A percentile compares a stretch with the other conserved stretches of the same genome.
These are phyloP conservation scores for Yueomyces sinensis DNA, from an alignment of 805 yeast genomes.

Conservation along the genomic window DNA sequence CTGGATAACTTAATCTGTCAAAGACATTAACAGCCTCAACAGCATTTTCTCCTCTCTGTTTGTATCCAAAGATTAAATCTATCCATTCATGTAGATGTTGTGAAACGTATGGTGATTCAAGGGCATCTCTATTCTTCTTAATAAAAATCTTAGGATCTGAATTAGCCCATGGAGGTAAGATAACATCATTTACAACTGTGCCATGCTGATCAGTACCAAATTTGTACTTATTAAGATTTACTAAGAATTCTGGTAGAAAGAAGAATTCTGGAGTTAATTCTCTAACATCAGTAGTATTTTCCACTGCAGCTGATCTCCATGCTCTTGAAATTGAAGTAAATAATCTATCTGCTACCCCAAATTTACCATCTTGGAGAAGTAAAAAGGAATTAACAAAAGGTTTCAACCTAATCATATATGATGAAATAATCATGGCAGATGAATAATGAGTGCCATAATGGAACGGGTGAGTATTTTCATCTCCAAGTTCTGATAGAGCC, in stretches of 20 bases:
- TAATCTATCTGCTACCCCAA: conserved; percentile 78
- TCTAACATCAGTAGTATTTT: conserved; percentile 77
- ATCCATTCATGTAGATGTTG: conserved; percentile 72
- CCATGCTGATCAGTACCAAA: conserved; percentile 63
- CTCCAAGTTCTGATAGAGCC: conserved; percentile 50
- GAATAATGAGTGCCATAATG: conserved; percentile 92
- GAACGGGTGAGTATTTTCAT: conserved; percentile 55
- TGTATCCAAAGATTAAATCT: conserved; percentile 69
- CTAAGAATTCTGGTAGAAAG: conserved; percentile 66
- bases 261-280: conserved; percentile 82
- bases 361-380: conserved; percentile 72
- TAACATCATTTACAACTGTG: conserved; percentile 42
- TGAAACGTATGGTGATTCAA: conserved; percentile 74
- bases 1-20: conserved; percentile 74
- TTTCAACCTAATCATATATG: conserved; percentile 59
- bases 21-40: conserved; percentile 59
- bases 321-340: conserved; percentile 65
- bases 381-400: conserved; percentile 76
- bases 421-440: conserved; percentile 85
- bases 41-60: conserved; percentile 65
- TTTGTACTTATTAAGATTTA: conserved; percentile 50
- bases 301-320: conserved; percentile 69
- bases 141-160: conserved; percentile 65
- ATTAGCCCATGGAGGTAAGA: conserved; percentile 74
- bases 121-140: conserved; percentile 64